Base-by-base conservation (phyloP, 331 rosid species). In the Pyrus hybrid region DNA sequence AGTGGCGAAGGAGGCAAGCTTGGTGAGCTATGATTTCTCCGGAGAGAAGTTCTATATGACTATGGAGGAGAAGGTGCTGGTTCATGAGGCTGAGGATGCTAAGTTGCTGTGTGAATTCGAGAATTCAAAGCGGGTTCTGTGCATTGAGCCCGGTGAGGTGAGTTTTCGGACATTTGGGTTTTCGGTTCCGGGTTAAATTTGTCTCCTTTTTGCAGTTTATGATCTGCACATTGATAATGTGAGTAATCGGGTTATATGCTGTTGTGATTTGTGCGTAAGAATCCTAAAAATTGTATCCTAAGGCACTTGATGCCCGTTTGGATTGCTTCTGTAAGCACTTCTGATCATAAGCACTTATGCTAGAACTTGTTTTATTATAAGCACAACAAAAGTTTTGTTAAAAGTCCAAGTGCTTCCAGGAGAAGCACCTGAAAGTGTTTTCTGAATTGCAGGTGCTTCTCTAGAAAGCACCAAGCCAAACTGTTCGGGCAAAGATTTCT, bases 61-160 rank as follows among this genome's bases (percentile, higher is more conserved):
- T 2, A 60, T 61, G 60, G 94, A 84, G 49, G 90, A 88, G 75
- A 87, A 72, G 75, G 85, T 87, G 2, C 83, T 86, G 4, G 87
- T 94, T 49, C 99, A 94, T 37, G 86, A 90, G 41, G 88, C 96
- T 1, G 99, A 92, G 83, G 99, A 94, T 74, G 96, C 96, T 2
- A 78, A 81, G 32, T 53, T 94, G 82, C 76, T 94, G 67, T 77
- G 82, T 3, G 93, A 94, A 65, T 77, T 94, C 72, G 85, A 86
- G 71, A 85, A 83, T 60, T 79, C 75, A 13, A 88, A 86, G 18
- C 78, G 86, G 21, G 85, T 92, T 80, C 91, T 90, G 6, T 91
- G 95, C 18, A 82, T 82, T 8, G 81, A 88, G 25, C 86, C 93
- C 8, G 89, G 86, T 2, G 90, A 81, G 97, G 99, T 94, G 51